Base-by-base conservation (phyloP, 2,329 filamentous ascomycete genomes). In the Cadophora luteo-olivacea region DNA sequence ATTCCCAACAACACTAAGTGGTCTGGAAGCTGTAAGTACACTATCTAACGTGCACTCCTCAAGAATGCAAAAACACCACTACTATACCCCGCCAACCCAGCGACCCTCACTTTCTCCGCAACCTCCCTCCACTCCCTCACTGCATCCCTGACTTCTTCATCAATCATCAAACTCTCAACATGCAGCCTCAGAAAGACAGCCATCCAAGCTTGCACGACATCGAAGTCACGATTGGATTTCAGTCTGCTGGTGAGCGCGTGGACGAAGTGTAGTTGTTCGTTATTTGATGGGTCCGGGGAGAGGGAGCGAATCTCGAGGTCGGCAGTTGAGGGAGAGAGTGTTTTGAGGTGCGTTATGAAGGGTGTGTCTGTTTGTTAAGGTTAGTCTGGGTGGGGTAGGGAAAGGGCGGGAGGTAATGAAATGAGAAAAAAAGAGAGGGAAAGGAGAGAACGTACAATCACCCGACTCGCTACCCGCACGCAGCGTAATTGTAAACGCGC, bases 171-270 rank as follows among this genome's bases (percentile, higher is more conserved):
- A 19, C 85, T 81, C 69, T 91, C 89, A 7, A 85, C 85, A 79
- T 98, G 95, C 51, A 97, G 82, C 60, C 90, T 87, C 68, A 99
- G 79, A 76, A 98, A 97, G 0, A 98, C 95, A 1, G 91, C 90
- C 94, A 99, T 98, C 95, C 96, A 99, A 0, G 94, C 93, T 80
- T 98, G 94, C 19, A 93, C 92, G 49, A 99, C 85, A 81, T 99
- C 96, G 79, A 97, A 99, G 79, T 98, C 96, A 60, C 87, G 87
- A 72, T 90, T 89, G 62, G 87, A 83, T 54, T 83, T 81, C 64
- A 98, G 82, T 14, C 91, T 85, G 65, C 83, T 84, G 0, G 92
- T 97, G 66, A 99, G 81, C 1, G 94, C 94, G n/a, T 83, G 80
- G 63, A 98, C 89, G 77, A 99, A 99, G 64, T 89, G 85, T 0